phyloP scores from a whole-genome alignment of 306 rosid genomes.

The Castanopsis chinensis region DNA sequence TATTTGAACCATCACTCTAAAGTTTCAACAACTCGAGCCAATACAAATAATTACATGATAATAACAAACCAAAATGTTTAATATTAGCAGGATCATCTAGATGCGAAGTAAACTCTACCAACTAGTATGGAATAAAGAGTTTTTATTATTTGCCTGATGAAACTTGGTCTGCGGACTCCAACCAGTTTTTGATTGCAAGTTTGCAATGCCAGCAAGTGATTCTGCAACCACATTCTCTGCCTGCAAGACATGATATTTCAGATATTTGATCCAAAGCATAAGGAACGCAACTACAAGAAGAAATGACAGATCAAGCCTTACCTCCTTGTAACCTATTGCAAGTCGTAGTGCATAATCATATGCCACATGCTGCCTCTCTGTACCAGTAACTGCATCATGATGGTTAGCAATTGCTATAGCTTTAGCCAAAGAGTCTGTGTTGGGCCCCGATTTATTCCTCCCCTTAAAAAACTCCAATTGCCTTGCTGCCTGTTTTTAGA shows the following conservation, averaged over 20 bases:
- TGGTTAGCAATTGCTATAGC: slow-evolving; percentile 87
- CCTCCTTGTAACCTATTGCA: slow-evolving; percentile 50
- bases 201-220: slow-evolving; percentile 44
- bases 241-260: slow-evolving; percentile 19
- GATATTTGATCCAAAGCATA: not conserved
- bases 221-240: slow-evolving; percentile 45
- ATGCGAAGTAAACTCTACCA: not conserved
- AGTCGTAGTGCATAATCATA: slow-evolving; percentile 77
- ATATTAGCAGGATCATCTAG: not conserved
- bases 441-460: slow-evolving; percentile 53
- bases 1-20: not conserved
- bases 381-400: slow-evolving; percentile 82
- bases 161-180: slow-evolving; percentile 35
- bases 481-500: slow-evolving; percentile 59
- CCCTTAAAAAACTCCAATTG: slow-evolving; percentile 77
- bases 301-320: not conserved
- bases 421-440: slow-evolving; percentile 69
- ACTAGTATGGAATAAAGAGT: not conserved
- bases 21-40: not conserved
- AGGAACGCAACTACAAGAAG: not conserved
- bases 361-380: slow-evolving; percentile 76
- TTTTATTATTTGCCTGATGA: slow-evolving; percentile 38
- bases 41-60: not conserved
- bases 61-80: not conserved
- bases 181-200: slow-evolving; percentile 28